Evolutionary conservation across 2,329 filamentous ascomycete genomes (phyloP).

Genomic region (Aschersonia sp.): DNA sequence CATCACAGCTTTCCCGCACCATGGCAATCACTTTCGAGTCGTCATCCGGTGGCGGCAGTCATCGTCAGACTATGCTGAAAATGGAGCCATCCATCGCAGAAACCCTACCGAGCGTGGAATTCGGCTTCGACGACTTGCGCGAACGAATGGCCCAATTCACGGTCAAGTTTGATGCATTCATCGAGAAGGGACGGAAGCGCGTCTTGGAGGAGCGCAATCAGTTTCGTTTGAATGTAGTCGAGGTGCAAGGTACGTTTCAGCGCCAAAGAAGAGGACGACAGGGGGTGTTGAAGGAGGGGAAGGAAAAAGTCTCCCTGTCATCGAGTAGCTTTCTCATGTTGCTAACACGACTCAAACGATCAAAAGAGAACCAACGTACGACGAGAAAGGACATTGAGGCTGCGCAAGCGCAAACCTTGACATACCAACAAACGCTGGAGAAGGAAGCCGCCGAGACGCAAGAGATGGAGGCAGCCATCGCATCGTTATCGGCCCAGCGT

Average conservation of each 20-base stretch:
- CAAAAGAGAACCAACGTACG: slow-evolving; percentile 79
- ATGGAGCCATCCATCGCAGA: slow-evolving; percentile 55
- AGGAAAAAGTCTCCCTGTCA: too few relatives aligned
- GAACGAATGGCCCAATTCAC: slow-evolving; percentile 93
- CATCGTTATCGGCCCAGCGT: slow-evolving; percentile 41
- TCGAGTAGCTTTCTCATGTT: background rate
- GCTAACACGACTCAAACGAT: background rate
- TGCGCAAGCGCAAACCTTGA: slow-evolving; percentile 52
- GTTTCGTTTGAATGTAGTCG: slow-evolving; percentile 79
- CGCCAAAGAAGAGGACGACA: too few relatives aligned
- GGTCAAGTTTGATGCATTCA: slow-evolving; percentile 79
- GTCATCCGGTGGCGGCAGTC: slow-evolving; percentile 49
- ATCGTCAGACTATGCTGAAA: slow-evolving; percentile 41
- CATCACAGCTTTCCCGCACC: background rate
- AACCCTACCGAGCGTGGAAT: slow-evolving; percentile 77
- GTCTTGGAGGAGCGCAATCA: slow-evolving; percentile 89
- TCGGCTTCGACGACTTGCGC: slow-evolving; percentile 89
- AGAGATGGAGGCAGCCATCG: slow-evolving; percentile 55
- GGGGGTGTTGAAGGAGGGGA: too few relatives aligned
- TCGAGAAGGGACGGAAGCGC: slow-evolving; percentile 77
- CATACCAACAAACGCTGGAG: slow-evolving; percentile 57
- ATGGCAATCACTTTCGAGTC: slow-evolving; percentile 54
- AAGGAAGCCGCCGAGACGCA: slow-evolving; percentile 64
- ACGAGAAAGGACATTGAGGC: slow-evolving; percentile 81
- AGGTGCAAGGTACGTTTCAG: slow-evolving; percentile 59